Percentiles rank a stretch among this genome's conserved stretches.
phyloP scores from a whole-genome alignment of 177 flowering plant species.

The Vitis hybrid region DNA sequence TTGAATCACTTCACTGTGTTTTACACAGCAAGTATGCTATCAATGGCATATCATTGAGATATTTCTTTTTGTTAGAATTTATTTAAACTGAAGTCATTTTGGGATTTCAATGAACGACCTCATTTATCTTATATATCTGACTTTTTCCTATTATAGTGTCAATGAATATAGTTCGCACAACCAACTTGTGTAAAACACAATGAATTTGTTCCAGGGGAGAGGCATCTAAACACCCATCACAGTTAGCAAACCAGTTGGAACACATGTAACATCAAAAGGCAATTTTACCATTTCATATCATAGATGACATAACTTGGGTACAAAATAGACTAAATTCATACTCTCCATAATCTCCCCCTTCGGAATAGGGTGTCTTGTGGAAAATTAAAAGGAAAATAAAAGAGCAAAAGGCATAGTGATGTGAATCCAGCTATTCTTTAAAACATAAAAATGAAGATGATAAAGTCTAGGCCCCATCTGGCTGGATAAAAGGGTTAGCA shows the following conservation, averaged over 20 bases:
- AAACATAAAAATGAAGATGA: not conserved
- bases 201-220: not conserved
- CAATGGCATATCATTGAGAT: no score
- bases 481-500: conserved; percentile 87
- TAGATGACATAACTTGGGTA: not conserved
- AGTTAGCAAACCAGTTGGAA: not conserved
- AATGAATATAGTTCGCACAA: no score
- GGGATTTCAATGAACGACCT: no score
- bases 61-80: no score
- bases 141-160: no score
- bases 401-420: conserved; percentile 3
- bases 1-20: no score
- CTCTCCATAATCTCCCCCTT: not conserved
- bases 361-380: not conserved
- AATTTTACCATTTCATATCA: not conserved
- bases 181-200: no score
- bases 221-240: not conserved
- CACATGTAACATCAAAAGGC: not conserved
- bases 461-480: conserved; percentile 67
- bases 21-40: no score
- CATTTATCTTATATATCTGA: no score
- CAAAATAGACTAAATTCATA: not conserved
- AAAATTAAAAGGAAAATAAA: not conserved
- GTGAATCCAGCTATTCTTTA: not conserved
- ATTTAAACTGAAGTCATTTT: no score